Evolutionary conservation across 2,329 filamentous ascomycete genomes (phyloP).

Genomic region (Apiospora marii): DNA sequence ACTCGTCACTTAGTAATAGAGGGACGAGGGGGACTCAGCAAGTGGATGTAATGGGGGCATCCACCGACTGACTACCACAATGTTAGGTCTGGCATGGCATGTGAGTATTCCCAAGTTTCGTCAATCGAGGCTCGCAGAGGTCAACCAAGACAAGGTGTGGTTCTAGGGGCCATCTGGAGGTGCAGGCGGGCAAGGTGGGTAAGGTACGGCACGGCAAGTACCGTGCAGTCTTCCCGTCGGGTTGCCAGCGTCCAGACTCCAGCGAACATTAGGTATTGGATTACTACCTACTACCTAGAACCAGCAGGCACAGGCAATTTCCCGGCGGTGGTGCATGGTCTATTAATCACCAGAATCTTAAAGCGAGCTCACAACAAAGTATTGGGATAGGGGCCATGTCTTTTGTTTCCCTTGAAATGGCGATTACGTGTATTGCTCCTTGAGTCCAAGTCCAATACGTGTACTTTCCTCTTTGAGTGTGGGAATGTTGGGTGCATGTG

Average conservation of each 20-base stretch:
- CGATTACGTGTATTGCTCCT: background rate
- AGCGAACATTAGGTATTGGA: background rate
- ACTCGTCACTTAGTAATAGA: background rate
- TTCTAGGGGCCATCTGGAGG: background rate
- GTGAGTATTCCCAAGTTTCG: background rate
- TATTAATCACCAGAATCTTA: background rate
- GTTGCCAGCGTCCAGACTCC: background rate
- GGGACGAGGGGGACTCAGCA: background rate
- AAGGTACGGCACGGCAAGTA: constrained; percentile 2
- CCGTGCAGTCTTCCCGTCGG: background rate
- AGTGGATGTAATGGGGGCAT: constrained; percentile 11
- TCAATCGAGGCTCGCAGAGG: background rate
- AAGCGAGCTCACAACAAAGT: background rate
- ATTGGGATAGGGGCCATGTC: background rate
- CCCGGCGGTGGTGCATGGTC: background rate
- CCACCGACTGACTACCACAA: background rate
- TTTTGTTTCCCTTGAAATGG: background rate
- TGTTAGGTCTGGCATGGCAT: background rate
- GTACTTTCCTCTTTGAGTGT: background rate
- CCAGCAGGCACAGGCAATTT: constrained; percentile 5
- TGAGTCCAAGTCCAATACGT: background rate
- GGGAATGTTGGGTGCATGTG: constrained; percentile 15
- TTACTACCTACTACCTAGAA: background rate
- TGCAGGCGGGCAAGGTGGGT: background rate
- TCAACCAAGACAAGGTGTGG: background rate